Conservation (phyloP, 306 rosid species). For the Gastrolobium villosum region DNA sequence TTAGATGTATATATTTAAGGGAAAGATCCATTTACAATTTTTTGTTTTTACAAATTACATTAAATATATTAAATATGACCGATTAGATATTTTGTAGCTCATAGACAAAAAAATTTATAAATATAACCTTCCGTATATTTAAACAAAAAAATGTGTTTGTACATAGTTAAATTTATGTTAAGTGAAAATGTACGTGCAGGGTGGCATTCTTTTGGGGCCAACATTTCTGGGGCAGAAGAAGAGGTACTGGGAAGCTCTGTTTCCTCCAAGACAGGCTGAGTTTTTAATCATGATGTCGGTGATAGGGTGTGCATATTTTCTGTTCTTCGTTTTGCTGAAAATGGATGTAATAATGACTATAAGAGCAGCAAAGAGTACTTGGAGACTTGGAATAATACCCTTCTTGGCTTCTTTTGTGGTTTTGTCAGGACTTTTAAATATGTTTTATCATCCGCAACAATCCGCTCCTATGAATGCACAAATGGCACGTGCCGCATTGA, state of each 20-base stretch:
- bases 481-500: background rate
- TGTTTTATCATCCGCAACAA: background rate
- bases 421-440: background rate
- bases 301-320: background rate
- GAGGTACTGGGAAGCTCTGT: background rate
- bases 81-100: too few relatives aligned
- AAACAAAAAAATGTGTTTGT: too few relatives aligned
- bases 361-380: slow-evolving; percentile 46
- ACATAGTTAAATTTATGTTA: background rate
- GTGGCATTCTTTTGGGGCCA: slow-evolving; percentile 59
- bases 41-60: too few relatives aligned
- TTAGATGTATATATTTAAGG: too few relatives aligned
- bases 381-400: slow-evolving; percentile 49
- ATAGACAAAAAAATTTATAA: too few relatives aligned
- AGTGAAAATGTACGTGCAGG: slow-evolving; percentile 46
- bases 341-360: slow-evolving; percentile 47
- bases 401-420: background rate
- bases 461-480: fast-evolving
- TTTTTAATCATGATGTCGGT: background rate
- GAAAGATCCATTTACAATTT: too few relatives aligned
- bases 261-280: slow-evolving; percentile 36
- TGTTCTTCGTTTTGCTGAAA: slow-evolving; percentile 45
- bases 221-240: slow-evolving; percentile 38
- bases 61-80: too few relatives aligned
- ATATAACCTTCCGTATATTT: too few relatives aligned